Percentiles rank a stretch among this genome's conserved stretches.
phyloP scores from a whole-genome alignment of 306 rosid genomes.

The Hippophae rhamnoides region DNA sequence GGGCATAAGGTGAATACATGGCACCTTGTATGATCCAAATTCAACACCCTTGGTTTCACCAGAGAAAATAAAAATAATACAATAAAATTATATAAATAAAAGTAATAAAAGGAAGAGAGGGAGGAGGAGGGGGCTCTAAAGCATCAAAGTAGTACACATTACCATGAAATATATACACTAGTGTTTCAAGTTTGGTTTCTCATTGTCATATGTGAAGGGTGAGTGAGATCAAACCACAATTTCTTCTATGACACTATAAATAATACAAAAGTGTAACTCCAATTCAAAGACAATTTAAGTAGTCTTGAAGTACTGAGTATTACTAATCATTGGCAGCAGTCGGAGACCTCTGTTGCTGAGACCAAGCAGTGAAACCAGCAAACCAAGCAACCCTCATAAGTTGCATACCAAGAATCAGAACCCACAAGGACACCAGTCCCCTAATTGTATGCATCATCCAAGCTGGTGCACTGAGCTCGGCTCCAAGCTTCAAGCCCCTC shows the following conservation, averaged over 20 bases:
- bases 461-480: slow-evolving; percentile 63
- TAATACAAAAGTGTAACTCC: neutral
- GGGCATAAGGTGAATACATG: no score
- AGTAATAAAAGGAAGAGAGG: no score
- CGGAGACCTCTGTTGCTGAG: slow-evolving; percentile 23
- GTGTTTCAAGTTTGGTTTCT: no score
- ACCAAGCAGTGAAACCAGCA: slow-evolving; percentile 53
- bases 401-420: slow-evolving; percentile 76
- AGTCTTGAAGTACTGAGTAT: slow-evolving; percentile 4
- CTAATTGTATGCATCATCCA: slow-evolving; percentile 71
- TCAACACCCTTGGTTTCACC: no score
- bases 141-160: no score
- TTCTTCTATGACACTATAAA: slow-evolving; percentile 2
- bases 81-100: no score
- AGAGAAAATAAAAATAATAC: no score
- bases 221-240: slow-evolving; percentile 9
- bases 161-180: no score
- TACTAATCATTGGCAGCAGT: slow-evolving; percentile 20
- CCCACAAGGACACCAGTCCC: slow-evolving; percentile 92
- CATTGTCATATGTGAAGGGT: neutral
- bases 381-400: slow-evolving; percentile 97
- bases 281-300: slow-evolving; percentile 5
- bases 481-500: slow-evolving; percentile 83
- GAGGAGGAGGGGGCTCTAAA: no score
- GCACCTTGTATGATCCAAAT: no score